phyloP scores from a whole-genome alignment of 2,329 filamentous ascomycete genomes.

The Talaromyces atroroseus region DNA sequence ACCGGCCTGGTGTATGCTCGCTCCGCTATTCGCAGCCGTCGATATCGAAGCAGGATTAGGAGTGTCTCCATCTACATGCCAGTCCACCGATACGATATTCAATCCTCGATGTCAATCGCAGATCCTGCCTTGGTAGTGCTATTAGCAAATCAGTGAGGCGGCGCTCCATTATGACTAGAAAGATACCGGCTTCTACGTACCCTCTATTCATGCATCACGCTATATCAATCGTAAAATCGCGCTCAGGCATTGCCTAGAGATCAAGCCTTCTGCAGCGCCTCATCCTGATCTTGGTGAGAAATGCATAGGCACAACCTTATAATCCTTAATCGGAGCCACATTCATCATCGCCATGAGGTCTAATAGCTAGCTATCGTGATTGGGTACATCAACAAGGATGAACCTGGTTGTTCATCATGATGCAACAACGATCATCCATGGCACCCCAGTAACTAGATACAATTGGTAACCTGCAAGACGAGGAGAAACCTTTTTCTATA shows the following conservation, averaged over 20 bases:
- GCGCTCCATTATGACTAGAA: not conserved
- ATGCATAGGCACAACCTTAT: not conserved
- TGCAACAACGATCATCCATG: not conserved
- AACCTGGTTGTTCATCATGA: not conserved
- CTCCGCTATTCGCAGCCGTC: not conserved
- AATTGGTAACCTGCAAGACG: not conserved
- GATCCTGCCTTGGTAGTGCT: not conserved
- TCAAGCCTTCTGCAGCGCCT: not conserved
- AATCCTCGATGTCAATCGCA: not conserved
- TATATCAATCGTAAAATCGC: not conserved
- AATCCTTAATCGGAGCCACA: not conserved
- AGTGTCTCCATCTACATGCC: not conserved
- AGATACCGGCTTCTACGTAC: not conserved
- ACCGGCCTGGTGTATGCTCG: too few species aligned
- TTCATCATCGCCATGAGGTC: not conserved
- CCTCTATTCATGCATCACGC: not conserved
- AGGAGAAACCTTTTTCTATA: not conserved
- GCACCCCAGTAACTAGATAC: not conserved
- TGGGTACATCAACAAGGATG: not conserved
- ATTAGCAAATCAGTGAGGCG: not conserved
- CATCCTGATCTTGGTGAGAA: too few species aligned
- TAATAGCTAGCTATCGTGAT: not conserved
- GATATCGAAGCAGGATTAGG: not conserved
- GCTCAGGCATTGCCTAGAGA: not conserved
- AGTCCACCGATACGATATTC: not conserved